Conservation (phyloP, 495 filamentous ascomycete genomes). For the Aspergillus asperescens region DNA sequence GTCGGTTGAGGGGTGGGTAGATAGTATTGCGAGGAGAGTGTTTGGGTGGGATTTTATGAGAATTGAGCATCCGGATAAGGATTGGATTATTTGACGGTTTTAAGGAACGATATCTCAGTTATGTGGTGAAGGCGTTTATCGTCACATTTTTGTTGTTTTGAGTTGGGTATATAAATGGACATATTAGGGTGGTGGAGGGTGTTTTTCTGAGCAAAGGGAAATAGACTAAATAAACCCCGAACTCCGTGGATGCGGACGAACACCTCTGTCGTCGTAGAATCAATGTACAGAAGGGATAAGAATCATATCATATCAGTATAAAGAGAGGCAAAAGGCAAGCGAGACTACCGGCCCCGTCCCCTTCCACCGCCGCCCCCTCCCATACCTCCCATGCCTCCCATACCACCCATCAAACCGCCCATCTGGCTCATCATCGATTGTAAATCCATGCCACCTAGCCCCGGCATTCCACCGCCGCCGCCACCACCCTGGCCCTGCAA, state of each 20-base stretch:
- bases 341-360: constrained; percentile 33
- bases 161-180: background rate
- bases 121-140: too few relatives aligned
- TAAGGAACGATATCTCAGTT: too few relatives aligned
- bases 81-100: constrained; percentile 3
- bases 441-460: constrained; percentile 69
- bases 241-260: constrained; percentile 11
- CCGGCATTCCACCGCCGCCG: constrained; percentile 37
- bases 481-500: constrained; percentile 45
- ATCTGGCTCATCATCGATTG: constrained; percentile 83
- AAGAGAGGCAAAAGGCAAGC: background rate
- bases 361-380: constrained; percentile 39
- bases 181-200: background rate
- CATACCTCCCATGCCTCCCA: constrained; percentile 33
- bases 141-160: background rate
- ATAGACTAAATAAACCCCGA: background rate
- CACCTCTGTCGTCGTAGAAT: background rate
- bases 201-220: background rate
- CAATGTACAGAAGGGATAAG: background rate
- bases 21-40: constrained; percentile 10
- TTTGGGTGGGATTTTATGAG: constrained; percentile 13
- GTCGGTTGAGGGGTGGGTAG: constrained; percentile 17
- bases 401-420: constrained; percentile 61
- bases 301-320: background rate
- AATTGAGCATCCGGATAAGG: background rate